phyloP scores from a whole-genome alignment of 306 rosid genomes.

The Sophora flavescens region DNA sequence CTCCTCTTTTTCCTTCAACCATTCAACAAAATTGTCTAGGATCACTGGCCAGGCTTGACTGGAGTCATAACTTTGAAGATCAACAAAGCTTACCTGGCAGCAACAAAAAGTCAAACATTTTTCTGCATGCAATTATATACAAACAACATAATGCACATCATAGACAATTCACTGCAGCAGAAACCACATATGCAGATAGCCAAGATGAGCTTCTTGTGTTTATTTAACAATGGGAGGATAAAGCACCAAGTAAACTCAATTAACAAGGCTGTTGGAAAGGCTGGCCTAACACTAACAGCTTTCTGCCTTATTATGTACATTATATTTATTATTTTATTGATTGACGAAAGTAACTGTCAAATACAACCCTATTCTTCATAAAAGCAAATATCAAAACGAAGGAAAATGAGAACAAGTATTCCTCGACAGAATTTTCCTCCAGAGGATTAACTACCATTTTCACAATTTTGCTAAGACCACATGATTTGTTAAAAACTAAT shows the following conservation, averaged over 20 bases:
- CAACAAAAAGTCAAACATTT: constrained; percentile 26
- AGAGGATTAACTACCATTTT: not conserved
- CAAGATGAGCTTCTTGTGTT: not conserved
- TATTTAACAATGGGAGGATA: constrained; percentile 7
- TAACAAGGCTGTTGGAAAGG: not conserved
- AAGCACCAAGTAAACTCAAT: not conserved
- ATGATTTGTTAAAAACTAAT: constrained; percentile 25
- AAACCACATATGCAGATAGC: constrained; percentile 18
- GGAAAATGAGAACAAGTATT: constrained; percentile 5
- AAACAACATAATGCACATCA: not conserved
- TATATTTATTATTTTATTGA: constrained; percentile 1
- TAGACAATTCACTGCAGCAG: constrained; percentile 13
- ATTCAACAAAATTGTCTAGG: constrained; percentile 74
- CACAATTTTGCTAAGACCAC: not conserved
- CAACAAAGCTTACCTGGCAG: constrained; percentile 66
- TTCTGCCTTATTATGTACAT: not conserved
- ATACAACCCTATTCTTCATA: not conserved
- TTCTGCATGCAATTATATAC: constrained; percentile 5
- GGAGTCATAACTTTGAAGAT: constrained; percentile 63
- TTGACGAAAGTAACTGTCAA: not conserved
- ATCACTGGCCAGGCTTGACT: constrained; percentile 77
- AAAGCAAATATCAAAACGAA: not conserved
- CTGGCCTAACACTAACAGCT: not conserved
- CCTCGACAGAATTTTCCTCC: constrained; percentile 13
- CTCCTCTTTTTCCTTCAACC: constrained; percentile 59